Base-by-base conservation (phyloP, 2,329 filamentous ascomycete genomes). In the Fusarium anguioides region DNA sequence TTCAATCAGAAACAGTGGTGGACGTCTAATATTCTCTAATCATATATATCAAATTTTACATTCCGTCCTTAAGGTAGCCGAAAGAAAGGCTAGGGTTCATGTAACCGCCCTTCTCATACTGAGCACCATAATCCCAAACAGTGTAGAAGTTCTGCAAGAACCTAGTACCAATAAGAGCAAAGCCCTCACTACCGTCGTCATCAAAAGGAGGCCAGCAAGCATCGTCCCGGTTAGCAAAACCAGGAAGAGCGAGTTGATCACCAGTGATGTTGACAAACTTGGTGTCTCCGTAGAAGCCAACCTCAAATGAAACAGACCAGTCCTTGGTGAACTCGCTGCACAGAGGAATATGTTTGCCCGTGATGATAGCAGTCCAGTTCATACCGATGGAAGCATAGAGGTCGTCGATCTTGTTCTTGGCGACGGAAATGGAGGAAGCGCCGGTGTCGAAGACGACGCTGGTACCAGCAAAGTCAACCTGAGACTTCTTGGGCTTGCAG, bases 121-220 rank as follows among this genome's bases (percentile, higher is more conserved):
- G 62, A 0, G 45, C 39, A 1, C 77, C 75, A 35, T 74, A 78
- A 58, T 79, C 72, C 62, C 69, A 78, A 4, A 78, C 63, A 1
- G 75, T 76, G 52, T 79, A 80, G 27, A 78, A 74, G 55, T 74
- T 75, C 14, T 63, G 33, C 50, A 80, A 42, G 39, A 78, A 69
- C 9, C 67, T 39, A 1, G 51, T 52, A 0, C 78, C 78, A 14
- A 80, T 53, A 10, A 79, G 67, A n/a, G 71, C 72, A 44, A 76
- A 73, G 3, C 69, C 68, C 9, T 72, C 48, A 8, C 21, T 8
- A 0, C 66, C 70, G 17, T 71, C 68, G 20, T 65, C 46, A 10
- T 77, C 69, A 10, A 80, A 75, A 0, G 78, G 78, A 14, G 77
- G 77, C 73, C 72, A 77, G 75, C 77, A 80, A 6, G 71, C 75